Evolutionary conservation across 257 asterid species (phyloP).

Genomic region (Handroanthus guayacan): DNA sequence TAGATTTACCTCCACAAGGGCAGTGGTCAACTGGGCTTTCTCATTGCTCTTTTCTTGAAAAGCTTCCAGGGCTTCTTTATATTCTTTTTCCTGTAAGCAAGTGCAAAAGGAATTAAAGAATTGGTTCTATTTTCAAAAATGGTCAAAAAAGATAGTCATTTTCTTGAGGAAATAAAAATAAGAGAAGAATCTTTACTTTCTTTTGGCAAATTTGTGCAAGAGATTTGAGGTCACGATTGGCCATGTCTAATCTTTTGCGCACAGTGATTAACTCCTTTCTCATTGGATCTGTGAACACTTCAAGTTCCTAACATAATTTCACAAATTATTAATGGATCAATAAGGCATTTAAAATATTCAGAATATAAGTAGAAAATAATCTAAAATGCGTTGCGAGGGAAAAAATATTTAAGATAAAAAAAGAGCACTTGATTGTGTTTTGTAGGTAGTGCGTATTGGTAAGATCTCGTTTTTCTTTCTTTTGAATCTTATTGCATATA

Average conservation of each 20-base stretch:
- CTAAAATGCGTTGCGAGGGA: too few species aligned
- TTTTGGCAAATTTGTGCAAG: constrained; percentile 84
- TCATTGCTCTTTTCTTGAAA: constrained; percentile 85
- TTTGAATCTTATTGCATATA: too few species aligned
- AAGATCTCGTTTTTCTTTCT: too few species aligned
- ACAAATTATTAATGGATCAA: neutral
- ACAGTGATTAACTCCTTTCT: constrained; percentile 80
- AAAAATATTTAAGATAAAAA: too few species aligned
- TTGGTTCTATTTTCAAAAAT: constrained; percentile 14
- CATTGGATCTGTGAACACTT: constrained; percentile 87
- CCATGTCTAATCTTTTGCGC: constrained; percentile 71
- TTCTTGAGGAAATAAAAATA: constrained; percentile 24
- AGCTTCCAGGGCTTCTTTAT: constrained; percentile 77
- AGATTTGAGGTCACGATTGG: constrained; percentile 76
- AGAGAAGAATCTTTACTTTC: constrained; percentile 55
- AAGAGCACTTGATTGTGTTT: too few species aligned
- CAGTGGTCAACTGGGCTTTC: constrained; percentile 69
- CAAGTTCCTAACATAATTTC: constrained; percentile 63
- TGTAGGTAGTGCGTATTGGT: too few species aligned
- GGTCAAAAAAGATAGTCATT: constrained; percentile 31
- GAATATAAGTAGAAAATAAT: neutral
- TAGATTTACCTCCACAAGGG: constrained; percentile 71
- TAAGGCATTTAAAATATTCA: too few species aligned
- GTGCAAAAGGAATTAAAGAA: neutral
- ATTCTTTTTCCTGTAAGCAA: constrained; percentile 72